Percentiles rank a stretch among this genome's conserved stretches.
Conservation (phyloP, 768 basidiomycete genomes). For the Gelatoporia subvermispora region DNA sequence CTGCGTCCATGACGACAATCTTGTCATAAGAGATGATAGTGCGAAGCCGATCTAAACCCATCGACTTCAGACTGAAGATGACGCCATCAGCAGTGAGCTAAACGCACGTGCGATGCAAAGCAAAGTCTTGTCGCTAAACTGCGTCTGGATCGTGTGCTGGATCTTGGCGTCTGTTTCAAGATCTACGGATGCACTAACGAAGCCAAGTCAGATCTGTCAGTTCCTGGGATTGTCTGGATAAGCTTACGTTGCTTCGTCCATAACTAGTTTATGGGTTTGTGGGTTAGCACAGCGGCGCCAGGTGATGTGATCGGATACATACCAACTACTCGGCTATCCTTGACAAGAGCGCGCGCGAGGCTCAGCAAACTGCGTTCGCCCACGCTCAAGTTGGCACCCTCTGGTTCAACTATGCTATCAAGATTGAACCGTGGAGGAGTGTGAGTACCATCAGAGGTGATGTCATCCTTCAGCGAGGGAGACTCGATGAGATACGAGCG, state of each 20-base stretch:
- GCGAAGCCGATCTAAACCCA: slow-evolving; percentile 37
- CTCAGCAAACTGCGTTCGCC: slow-evolving; percentile 44
- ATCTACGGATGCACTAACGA: slow-evolving; percentile 33
- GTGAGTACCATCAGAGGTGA: slow-evolving; percentile 7
- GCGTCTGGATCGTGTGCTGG: slow-evolving; percentile 38
- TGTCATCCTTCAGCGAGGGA: slow-evolving; percentile 19
- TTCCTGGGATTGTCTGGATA: background rate
- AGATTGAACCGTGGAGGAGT: slow-evolving; percentile 38
- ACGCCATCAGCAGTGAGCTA: background rate
- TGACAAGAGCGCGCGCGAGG: slow-evolving; percentile 50
- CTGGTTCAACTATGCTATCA: slow-evolving; percentile 47
- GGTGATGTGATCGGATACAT: background rate
- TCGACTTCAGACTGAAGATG: background rate
- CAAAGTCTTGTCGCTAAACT: slow-evolving; percentile 46
- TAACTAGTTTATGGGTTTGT: slow-evolving; percentile 19
- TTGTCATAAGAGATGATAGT: slow-evolving; percentile 60
- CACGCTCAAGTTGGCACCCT: slow-evolving; percentile 48
- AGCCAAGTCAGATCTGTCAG: background rate
- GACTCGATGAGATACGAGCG: slow-evolving; percentile 45
- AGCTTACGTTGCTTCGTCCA: slow-evolving; percentile 46
- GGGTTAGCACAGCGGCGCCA: background rate
- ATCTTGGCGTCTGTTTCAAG: slow-evolving; percentile 51
- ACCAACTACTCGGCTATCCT: slow-evolving; percentile 41
- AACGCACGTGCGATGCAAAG: slow-evolving; percentile 41
- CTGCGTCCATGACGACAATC: slow-evolving; percentile 64